Percentiles rank a stretch among this genome's conserved stretches.
These are phyloP conservation scores for Annona squamosa DNA, from an alignment of 164 flowering plant species.

Conservation along the genomic window DNA sequence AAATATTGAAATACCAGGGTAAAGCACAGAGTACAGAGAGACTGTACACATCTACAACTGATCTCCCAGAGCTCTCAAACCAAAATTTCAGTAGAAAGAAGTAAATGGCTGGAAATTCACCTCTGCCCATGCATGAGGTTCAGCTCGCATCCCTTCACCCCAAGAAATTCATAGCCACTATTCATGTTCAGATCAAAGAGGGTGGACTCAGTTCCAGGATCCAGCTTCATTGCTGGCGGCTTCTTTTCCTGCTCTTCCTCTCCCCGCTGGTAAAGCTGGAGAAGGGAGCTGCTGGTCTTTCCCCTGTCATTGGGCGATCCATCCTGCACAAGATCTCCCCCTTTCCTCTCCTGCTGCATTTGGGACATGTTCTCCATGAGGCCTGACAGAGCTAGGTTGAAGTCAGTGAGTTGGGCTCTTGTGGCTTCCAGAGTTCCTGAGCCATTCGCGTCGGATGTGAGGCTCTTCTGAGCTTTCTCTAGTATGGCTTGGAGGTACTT, in stretches of 20 bases:
- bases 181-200: conserved; percentile 46
- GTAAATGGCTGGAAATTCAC: background rate
- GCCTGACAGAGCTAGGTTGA: conserved; percentile 53
- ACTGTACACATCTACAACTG: background rate
- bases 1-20: background rate
- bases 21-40: background rate
- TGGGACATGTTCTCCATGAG: conserved; percentile 36
- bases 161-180: conserved; percentile 35
- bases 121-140: conserved; percentile 20
- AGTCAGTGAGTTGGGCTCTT: conserved; percentile 42
- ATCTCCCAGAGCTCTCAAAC: background rate
- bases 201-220: conserved; percentile 25
- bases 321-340: conserved; percentile 8
- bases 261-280: conserved; percentile 20
- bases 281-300: conserved; percentile 13
- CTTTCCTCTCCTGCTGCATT: conserved; percentile 17
- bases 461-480: conserved; percentile 66
- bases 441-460: conserved; percentile 31
- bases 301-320: conserved; percentile 7
- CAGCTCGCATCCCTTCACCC: conserved; percentile 11
- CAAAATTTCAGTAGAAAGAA: background rate
- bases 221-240: conserved; percentile 23
- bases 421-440: conserved; percentile 32
- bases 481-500: conserved; percentile 73
- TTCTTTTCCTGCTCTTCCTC: conserved; percentile 15